Conservation (phyloP, 2,329 filamentous ascomycete species). For the Monilinia polystroma region DNA sequence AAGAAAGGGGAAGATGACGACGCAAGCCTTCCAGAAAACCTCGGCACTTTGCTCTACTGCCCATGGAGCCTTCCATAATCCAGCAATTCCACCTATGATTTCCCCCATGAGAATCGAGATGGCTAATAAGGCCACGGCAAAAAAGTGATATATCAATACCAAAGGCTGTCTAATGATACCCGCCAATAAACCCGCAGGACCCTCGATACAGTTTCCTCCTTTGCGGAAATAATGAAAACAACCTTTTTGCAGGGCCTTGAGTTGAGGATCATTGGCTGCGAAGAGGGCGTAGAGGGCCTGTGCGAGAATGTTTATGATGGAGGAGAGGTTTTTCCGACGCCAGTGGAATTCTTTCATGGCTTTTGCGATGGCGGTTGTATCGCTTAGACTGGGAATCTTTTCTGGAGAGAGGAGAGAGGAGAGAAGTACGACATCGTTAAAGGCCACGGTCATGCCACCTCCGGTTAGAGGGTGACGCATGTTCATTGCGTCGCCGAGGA, state of each 20-base stretch:
- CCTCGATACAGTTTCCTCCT: conserved; percentile 69
- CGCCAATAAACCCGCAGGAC: conserved; percentile 76
- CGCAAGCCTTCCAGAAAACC: conserved; percentile 76
- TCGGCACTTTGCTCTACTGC: conserved; percentile 63
- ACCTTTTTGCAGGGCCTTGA: conserved; percentile 78
- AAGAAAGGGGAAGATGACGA: conserved; percentile 82
- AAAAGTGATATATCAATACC: conserved; percentile 89
- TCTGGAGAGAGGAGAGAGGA: conserved; percentile 70
- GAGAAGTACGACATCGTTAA: conserved; percentile 85
- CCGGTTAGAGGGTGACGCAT: conserved; percentile 99
- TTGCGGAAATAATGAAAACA: conserved; percentile 91
- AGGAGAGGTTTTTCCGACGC: conserved; percentile 76
- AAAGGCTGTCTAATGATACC: conserved; percentile 76
- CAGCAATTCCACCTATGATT: conserved; percentile 51
- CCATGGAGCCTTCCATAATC: conserved; percentile 59
- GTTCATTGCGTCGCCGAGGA: conserved; percentile 94
- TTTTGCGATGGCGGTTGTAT: conserved; percentile 61
- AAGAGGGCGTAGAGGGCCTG: conserved; percentile 91
- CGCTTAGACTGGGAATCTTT: conserved; percentile 65
- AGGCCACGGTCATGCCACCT: conserved; percentile 95
- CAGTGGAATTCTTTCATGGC: conserved; percentile 79
- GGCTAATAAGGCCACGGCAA: conserved; percentile 82
- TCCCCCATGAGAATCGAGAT: conserved; percentile 61
- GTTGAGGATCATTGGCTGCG: conserved; percentile 74
- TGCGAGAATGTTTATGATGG: conserved; percentile 96